Evolutionary conservation across 306 rosid genomes (phyloP).

Genomic region (Aeschynomene evenia): DNA sequence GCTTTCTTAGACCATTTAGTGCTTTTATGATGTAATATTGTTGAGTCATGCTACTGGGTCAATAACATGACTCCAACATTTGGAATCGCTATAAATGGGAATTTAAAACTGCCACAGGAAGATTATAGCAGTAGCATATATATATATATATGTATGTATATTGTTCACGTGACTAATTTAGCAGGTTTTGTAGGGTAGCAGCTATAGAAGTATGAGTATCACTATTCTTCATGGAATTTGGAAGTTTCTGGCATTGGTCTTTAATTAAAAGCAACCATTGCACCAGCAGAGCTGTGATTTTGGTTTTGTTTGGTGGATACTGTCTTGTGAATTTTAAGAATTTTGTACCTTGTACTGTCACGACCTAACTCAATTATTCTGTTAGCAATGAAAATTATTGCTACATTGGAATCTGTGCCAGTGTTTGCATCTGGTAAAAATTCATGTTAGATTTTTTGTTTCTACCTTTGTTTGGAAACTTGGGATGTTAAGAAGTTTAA

Average conservation of each 20-base stretch:
- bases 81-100: too few species aligned
- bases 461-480: neutral
- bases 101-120: too few species aligned
- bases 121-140: neutral
- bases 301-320: neutral
- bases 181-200: neutral
- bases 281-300: slow-evolving; percentile 15
- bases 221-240: neutral
- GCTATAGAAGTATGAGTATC: neutral
- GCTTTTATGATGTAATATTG: too few species aligned
- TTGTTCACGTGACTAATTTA: neutral
- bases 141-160: neutral
- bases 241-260: slow-evolving; percentile 2
- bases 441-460: neutral
- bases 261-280: neutral
- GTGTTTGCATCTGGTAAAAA: neutral
- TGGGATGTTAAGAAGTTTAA: neutral
- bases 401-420: neutral
- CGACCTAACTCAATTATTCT: neutral
- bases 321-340: neutral
- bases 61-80: too few species aligned
- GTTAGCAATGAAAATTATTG: neutral
- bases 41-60: too few species aligned
- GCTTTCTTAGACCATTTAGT: too few species aligned
- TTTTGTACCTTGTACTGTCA: slow-evolving; percentile 8